Conservation (phyloP, 345 rosid species). For the Jatropha curcas region DNA sequence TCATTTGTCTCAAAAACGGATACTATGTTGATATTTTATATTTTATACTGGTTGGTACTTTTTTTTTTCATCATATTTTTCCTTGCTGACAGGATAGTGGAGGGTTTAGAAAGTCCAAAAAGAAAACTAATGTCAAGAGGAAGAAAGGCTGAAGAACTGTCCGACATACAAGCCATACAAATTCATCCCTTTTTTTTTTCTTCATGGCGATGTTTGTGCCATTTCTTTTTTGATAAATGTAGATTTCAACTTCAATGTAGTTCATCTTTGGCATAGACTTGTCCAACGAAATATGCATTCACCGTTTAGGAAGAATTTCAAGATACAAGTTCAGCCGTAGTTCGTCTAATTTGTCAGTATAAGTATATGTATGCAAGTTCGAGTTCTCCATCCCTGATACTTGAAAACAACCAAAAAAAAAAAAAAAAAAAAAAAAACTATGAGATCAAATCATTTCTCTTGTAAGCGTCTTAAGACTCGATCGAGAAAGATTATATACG, state of each 20-base stretch:
- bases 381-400: too few species aligned
- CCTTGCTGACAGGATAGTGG: constrained; percentile 27
- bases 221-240: background rate
- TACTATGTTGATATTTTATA: background rate
- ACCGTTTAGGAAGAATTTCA: too few species aligned
- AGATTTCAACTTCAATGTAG: background rate
- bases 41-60: background rate
- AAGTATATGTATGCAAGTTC: too few species aligned
- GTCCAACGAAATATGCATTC: too few species aligned
- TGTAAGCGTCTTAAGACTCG: too few species aligned
- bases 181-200: background rate
- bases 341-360: too few species aligned
- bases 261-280: too few species aligned
- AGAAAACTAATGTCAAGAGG: constrained; percentile 21
- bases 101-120: constrained; percentile 28
- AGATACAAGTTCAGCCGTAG: too few species aligned
- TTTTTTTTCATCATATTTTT: background rate
- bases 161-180: background rate
- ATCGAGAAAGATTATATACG: too few species aligned
- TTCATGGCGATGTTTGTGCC: background rate
- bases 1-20: background rate
- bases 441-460: too few species aligned
- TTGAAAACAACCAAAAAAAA: too few species aligned
- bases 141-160: constrained; percentile 16
- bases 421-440: too few species aligned